A percentile compares a stretch with the other conserved stretches of the same genome.
Evolutionary conservation across 768 basidiomycete genomes (phyloP).

Genomic region (Strobilomyces confusus): DNA sequence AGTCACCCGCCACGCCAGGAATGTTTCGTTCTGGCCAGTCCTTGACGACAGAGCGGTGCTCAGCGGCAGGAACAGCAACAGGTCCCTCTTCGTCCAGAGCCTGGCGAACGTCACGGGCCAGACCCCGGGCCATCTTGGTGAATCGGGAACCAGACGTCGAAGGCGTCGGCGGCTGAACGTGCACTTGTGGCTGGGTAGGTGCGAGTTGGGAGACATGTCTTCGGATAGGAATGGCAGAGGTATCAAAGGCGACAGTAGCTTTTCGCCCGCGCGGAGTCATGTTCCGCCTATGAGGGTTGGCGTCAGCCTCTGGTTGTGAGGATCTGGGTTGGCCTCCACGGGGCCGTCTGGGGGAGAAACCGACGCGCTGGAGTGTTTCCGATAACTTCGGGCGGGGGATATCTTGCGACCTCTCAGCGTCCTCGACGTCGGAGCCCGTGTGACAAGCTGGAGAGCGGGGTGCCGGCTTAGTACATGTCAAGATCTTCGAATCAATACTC

Average conservation of each 20-base stretch:
- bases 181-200: constrained; percentile 44
- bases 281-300: constrained; percentile 15
- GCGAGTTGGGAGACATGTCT: constrained; percentile 20
- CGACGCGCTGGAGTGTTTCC: constrained; percentile 65
- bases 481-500: neutral
- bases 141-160: constrained; percentile 54
- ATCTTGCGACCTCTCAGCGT: constrained; percentile 40
- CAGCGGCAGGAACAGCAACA: neutral
- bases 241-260: constrained; percentile 28
- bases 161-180: constrained; percentile 59
- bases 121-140: constrained; percentile 53
- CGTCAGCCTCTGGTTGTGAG: constrained; percentile 21
- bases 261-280: constrained; percentile 35
- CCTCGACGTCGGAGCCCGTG: constrained; percentile 47
- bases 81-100: constrained; percentile 29
- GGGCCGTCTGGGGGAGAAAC: constrained; percentile 73
- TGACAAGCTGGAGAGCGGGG: constrained; percentile 44
- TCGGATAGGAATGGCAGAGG: constrained; percentile 24
- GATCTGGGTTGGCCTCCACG: constrained; percentile 41
- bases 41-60: constrained; percentile 6
- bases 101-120: constrained; percentile 51
- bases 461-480: neutral
- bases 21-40: constrained; percentile 30
- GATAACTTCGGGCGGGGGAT: constrained; percentile 59
- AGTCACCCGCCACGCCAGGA: constrained; percentile 10